Evolutionary conservation across 192 early-diverging fungal species (phyloP).

Genomic region (Coemansia sp.): DNA sequence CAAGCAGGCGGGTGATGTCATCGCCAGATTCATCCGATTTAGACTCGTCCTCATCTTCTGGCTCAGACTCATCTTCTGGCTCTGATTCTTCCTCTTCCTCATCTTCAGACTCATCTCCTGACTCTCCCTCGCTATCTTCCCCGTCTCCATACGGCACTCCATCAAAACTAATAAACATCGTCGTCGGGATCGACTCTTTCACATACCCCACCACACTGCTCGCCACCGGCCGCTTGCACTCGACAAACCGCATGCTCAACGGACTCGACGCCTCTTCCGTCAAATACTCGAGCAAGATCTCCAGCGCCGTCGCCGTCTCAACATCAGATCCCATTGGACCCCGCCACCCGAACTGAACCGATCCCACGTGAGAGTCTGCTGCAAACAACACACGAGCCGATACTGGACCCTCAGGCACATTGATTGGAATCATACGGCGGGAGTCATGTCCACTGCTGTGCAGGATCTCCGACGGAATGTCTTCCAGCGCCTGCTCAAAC

Average conservation of each 20-base stretch:
- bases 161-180: slow-evolving; percentile 64
- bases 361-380: slow-evolving; percentile 63
- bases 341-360: slow-evolving; percentile 68
- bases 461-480: slow-evolving; percentile 28
- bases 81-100: background rate
- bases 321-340: slow-evolving; percentile 69
- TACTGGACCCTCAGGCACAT: slow-evolving; percentile 8
- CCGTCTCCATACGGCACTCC: slow-evolving; percentile 54
- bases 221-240: slow-evolving; percentile 63
- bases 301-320: slow-evolving; percentile 60
- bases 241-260: slow-evolving; percentile 75
- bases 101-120: slow-evolving; percentile 9
- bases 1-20: slow-evolving; percentile 57
- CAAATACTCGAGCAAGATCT: slow-evolving; percentile 73
- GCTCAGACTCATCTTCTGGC: slow-evolving; percentile 5
- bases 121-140: slow-evolving; percentile 11
- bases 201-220: slow-evolving; percentile 62
- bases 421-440: slow-evolving; percentile 29
- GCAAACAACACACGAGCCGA: slow-evolving; percentile 50
- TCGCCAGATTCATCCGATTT: slow-evolving; percentile 17
- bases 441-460: slow-evolving; percentile 25
- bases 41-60: background rate
- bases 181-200: slow-evolving; percentile 55
- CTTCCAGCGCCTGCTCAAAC: slow-evolving; percentile 43
- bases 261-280: slow-evolving; percentile 69